These are phyloP conservation scores for Magnaporthiopsis poae DNA, from an alignment of 2,329 filamentous ascomycete species.

Conservation along the genomic window DNA sequence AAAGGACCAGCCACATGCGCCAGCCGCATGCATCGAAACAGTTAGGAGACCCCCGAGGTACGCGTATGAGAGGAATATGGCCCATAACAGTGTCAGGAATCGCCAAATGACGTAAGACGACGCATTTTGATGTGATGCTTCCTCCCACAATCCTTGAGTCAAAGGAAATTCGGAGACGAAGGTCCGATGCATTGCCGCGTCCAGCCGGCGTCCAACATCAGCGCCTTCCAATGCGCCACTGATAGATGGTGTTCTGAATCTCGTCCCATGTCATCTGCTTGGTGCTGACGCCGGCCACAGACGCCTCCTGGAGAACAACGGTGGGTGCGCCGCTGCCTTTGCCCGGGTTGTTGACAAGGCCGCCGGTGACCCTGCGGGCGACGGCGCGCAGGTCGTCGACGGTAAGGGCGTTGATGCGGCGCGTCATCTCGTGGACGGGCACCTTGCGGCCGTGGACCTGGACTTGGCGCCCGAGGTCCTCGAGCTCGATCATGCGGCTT, in stretches of 20 bases:
- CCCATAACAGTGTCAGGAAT: too few species aligned
- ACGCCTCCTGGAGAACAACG: slow-evolving; percentile 85
- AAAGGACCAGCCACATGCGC: too few species aligned
- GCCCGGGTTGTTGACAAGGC: slow-evolving; percentile 64
- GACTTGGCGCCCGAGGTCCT: slow-evolving; percentile 87
- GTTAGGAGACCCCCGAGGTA: too few species aligned
- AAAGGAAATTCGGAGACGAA: too few species aligned
- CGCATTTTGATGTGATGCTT: too few species aligned
- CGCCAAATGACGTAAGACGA: too few species aligned
- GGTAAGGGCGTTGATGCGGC: slow-evolving; percentile 71
- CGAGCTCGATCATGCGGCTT: slow-evolving; percentile 90
- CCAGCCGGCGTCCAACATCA: slow-evolving; percentile 14
- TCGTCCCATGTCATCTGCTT: slow-evolving; percentile 73
- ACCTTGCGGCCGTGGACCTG: slow-evolving; percentile 94
- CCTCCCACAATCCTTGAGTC: too few species aligned
- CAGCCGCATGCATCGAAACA: too few species aligned
- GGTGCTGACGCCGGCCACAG: slow-evolving; percentile 58
- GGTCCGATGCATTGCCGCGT: too few species aligned
- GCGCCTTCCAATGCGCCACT: slow-evolving; percentile 68
- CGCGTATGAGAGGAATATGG: too few species aligned
- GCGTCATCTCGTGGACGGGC: slow-evolving; percentile 86
- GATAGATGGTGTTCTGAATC: slow-evolving; percentile 75
- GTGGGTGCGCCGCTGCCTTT: slow-evolving; percentile 79
- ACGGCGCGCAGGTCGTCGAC: slow-evolving; percentile 73
- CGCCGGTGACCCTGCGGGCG: slow-evolving; percentile 67